Conservation (phyloP, 148 eudicot genomes). For the Rhododendron simsii region DNA sequence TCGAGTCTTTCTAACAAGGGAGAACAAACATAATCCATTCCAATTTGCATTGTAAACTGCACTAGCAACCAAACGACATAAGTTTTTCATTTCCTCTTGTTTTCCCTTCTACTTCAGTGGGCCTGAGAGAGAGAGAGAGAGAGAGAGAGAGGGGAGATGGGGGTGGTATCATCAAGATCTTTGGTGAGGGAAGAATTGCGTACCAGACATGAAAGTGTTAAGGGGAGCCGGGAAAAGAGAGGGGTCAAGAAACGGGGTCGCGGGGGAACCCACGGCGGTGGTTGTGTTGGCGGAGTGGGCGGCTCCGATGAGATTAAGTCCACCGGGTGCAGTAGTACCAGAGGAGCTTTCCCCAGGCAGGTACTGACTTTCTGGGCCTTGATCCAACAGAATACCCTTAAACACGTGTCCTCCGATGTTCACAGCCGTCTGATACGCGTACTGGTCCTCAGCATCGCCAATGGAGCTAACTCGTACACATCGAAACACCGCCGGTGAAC, state of each 20-base stretch:
- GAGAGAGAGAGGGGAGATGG: not conserved
- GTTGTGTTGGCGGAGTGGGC: constrained; percentile 15
- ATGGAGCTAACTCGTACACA: constrained; percentile 74
- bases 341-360: constrained; percentile 45
- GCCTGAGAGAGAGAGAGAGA: not conserved
- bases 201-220: constrained; percentile 61
- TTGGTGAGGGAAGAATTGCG: constrained; percentile 77
- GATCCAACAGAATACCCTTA: constrained; percentile 78
- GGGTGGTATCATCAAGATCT: constrained; percentile 40
- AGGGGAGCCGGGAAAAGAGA: constrained; percentile 49
- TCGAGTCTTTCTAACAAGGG: constrained; percentile 4
- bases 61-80: constrained; percentile 1
- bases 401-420: constrained; percentile 77
- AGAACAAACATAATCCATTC: constrained; percentile 11
- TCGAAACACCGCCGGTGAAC: constrained; percentile 48
- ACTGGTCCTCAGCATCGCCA: constrained; percentile 56
- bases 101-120: constrained; percentile 11
- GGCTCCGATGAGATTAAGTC: constrained; percentile 28
- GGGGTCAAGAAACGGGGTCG: constrained; percentile 39
- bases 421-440: constrained; percentile 78
- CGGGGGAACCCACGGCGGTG: constrained; percentile 11
- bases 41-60: constrained; percentile 13
- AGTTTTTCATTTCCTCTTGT: not conserved
- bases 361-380: constrained; percentile 51
- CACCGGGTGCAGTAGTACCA: constrained; percentile 34